Conservation (phyloP, 2,329 filamentous ascomycete genomes). For the Colletotrichum cordylinicola region DNA sequence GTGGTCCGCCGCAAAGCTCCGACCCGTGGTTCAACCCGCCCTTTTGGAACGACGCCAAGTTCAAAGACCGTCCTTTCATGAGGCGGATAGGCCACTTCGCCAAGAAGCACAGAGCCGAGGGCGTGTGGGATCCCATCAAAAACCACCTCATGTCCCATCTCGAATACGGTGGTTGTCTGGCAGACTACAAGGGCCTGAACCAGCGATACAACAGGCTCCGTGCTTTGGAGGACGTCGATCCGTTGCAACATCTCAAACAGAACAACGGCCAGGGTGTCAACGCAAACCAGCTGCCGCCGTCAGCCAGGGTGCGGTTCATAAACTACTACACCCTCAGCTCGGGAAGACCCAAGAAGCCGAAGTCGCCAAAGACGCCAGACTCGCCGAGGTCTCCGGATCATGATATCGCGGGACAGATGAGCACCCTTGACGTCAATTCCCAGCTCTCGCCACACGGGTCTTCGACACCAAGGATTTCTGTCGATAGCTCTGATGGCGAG, state of each 20-base stretch:
- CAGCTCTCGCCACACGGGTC: not conserved
- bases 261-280: slow-evolving; percentile 24
- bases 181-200: slow-evolving; percentile 75
- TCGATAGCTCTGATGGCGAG: slow-evolving; percentile 49
- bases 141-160: slow-evolving; percentile 80
- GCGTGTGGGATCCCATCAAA: slow-evolving; percentile 72
- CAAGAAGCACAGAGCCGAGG: slow-evolving; percentile 77
- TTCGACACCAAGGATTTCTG: slow-evolving; percentile 46
- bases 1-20: slow-evolving; percentile 22
- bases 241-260: slow-evolving; percentile 39
- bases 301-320: slow-evolving; percentile 74
- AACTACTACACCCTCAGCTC: slow-evolving; percentile 93
- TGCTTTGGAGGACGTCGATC: slow-evolving; percentile 74
- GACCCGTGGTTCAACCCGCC: slow-evolving; percentile 78
- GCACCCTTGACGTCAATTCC: not conserved
- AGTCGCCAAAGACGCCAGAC: slow-evolving; percentile 27
- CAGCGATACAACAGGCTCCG: slow-evolving; percentile 73
- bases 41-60: slow-evolving; percentile 75
- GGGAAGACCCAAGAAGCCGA: slow-evolving; percentile 66
- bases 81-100: slow-evolving; percentile 76
- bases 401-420: not conserved
- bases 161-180: slow-evolving; percentile 82
- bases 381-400: not conserved
- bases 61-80: slow-evolving; percentile 74
- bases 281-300: slow-evolving; percentile 32